Conservation (phyloP, 441 rosid genomes). For the Bruguiera hainesii region DNA sequence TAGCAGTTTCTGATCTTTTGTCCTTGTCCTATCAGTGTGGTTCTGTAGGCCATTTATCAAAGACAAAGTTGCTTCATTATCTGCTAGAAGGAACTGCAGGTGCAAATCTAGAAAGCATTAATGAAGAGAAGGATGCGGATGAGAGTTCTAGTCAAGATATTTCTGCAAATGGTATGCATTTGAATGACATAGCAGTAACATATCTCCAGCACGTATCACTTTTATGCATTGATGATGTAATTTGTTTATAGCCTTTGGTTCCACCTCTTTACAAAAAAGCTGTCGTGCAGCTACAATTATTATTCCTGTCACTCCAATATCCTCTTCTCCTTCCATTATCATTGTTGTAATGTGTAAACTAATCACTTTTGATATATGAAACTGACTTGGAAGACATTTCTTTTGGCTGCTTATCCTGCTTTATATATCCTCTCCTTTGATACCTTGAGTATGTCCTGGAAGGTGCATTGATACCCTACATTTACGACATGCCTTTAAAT, state of each 20-base stretch:
- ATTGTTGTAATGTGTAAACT: not conserved
- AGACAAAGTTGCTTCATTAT: slow-evolving; percentile 44
- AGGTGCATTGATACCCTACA: not conserved
- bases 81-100: slow-evolving; percentile 85
- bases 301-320: not conserved
- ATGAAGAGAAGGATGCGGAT: slow-evolving; percentile 37
- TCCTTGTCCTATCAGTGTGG: slow-evolving; percentile 42
- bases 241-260: too few species aligned
- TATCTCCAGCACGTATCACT: not conserved
- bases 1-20: not conserved
- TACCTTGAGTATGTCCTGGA: not conserved
- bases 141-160: slow-evolving; percentile 22
- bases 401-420: not conserved
- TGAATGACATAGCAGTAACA: not conserved
- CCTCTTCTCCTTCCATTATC: not conserved
- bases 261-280: too few species aligned
- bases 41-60: slow-evolving; percentile 50
- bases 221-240: too few species aligned
- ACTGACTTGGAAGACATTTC: not conserved
- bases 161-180: slow-evolving; percentile 25
- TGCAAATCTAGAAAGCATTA: slow-evolving; percentile 48
- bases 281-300: too few species aligned
- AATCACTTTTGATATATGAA: not conserved
- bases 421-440: not conserved
- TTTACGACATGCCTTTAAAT: not conserved